These are phyloP conservation scores for Plasmodium chabaudi DNA, from an alignment of 169 alveolate species.

Conservation along the genomic window DNA sequence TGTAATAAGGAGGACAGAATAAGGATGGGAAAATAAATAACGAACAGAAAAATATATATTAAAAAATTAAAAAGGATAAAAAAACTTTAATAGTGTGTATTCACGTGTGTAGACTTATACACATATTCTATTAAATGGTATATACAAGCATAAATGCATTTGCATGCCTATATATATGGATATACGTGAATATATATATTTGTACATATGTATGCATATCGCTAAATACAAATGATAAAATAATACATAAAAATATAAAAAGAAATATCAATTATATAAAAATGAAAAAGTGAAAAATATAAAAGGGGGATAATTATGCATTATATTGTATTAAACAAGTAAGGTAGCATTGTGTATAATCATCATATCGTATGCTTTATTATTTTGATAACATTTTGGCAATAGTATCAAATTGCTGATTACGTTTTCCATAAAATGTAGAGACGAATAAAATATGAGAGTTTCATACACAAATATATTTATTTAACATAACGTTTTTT, in stretches of 20 bases:
- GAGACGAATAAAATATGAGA: conserved; percentile 2
- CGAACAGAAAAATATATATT: background rate
- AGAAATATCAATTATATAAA: background rate
- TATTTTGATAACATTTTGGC: conserved; percentile 3
- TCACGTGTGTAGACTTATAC: background rate
- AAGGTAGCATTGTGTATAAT: background rate
- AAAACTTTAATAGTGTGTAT: background rate
- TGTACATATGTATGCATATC: conserved; percentile 1
- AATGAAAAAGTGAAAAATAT: conserved; percentile 12
- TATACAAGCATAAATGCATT: background rate
- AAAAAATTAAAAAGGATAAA: too few species aligned
- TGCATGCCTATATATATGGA: background rate
- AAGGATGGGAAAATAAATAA: background rate
- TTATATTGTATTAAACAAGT: conserved; percentile 4
- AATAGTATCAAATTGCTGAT: conserved; percentile 9
- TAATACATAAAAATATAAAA: conserved; percentile 3
- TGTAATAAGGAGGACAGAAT: conserved; percentile 3
- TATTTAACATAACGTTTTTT: conserved; percentile 11
- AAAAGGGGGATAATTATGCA: conserved; percentile 8
- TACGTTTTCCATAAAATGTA: conserved; percentile 4
- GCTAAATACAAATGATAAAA: conserved; percentile 6
- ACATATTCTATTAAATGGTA: background rate
- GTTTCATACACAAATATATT: conserved; percentile 13
- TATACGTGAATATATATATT: background rate
- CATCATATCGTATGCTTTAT: conserved; percentile 4